Evolutionary conservation across 23 red algal genomes (phyloP), one percentile per base, ranked within the genome.

Genomic region (Rhodosorus marinus): DNA sequence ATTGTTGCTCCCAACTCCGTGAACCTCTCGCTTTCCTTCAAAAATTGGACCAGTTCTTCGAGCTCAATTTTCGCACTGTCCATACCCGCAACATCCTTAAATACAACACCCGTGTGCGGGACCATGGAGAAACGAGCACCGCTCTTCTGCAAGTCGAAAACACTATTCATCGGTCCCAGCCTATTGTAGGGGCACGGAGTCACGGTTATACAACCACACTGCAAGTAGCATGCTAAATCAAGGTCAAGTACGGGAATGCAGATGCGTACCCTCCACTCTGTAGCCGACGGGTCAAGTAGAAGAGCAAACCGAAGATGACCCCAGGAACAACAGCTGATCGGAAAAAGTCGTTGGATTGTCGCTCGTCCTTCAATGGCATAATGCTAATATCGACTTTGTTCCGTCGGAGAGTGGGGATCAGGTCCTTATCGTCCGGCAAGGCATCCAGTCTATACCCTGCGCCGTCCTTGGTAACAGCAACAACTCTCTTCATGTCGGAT

Each of bases 51-150:
- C 15, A 60, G 5, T 26, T 60, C 55, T 19, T 8, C 7, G 55
- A 60, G 8, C 21, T 60, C 55, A 7, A 23, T 23, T 28, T 60
- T 60, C 6, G 55, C 55, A 14, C 49, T 41, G 5, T 60, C 55
- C 33, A 28, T 41, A 6, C 55, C 55, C 6, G 55, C 55, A 6
- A 60, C 55, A 41, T 60, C 55, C 6, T 30, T 31, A 15, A 60
- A 60, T 15, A 35, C 20, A 8, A 31, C 29, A 33, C 29, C 5
- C 29, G 20, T 17, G 52, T 20, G 52, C 8, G 52, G 6, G 3
- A 7, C 19, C 29, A 33, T 3, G 2, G 2, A 2, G 5, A 3
- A 4, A 19, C 15, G 3, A 33, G 27, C 0, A 3, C 30, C n/a
- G 7, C 7, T 53, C 49, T 53, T 53, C 36, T n/a, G 36, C 9